Evolutionary conservation across 805 yeast species (phyloP), one percentile per base, ranked within the genome.

Genomic region (Barnettozyma sucrosica): DNA sequence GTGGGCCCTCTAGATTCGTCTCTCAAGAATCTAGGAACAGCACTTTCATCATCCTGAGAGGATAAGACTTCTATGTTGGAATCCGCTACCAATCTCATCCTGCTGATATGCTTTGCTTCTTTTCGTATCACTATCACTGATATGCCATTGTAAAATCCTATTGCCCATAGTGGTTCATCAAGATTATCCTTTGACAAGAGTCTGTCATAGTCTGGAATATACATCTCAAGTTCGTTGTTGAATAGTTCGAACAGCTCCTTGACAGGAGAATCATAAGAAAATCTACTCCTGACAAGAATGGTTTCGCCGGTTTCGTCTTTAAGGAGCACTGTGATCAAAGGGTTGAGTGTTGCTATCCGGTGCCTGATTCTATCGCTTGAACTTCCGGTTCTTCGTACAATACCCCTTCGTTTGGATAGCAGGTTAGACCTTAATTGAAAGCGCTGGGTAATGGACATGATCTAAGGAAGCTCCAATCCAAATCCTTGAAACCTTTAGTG

Each of bases 131-230:
- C 37, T 13, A 33, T 16, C 9, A 25, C 36, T 2, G n/a, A 13
- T 7, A 43, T 43, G 11, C 36, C 36, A 36, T 36, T 23, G 16
- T 43, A 36, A 24, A 43, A 43, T 25, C 46, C 46, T 9, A 25
- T 20, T 10, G 41, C 16, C 46, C 46, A 43, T 4, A 43, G 20
- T 20, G 46, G 46, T 5, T 43, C 33, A 19, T 43, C 14, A 4
- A 18, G 11, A 33, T 43, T 26, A 5, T 36, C 41, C 19, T 10
- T 34, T 7, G 33, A 36, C 33, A 43, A 40, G 8, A 34, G 26
- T 16, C 21, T 25, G 8, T 39, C 32, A 26, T 39, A 39, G 21
- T 39, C 42, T 7, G 42, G 42, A 19, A 39, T 6, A 20, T 25
- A 39, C 6, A 39, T 20, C 14, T 33, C 45, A 2, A 42, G 38